Percentiles rank a stretch among this genome's conserved stretches.
Conservation (phyloP, 2,329 filamentous ascomycete species). For the Diaporthe aspalathi region DNA sequence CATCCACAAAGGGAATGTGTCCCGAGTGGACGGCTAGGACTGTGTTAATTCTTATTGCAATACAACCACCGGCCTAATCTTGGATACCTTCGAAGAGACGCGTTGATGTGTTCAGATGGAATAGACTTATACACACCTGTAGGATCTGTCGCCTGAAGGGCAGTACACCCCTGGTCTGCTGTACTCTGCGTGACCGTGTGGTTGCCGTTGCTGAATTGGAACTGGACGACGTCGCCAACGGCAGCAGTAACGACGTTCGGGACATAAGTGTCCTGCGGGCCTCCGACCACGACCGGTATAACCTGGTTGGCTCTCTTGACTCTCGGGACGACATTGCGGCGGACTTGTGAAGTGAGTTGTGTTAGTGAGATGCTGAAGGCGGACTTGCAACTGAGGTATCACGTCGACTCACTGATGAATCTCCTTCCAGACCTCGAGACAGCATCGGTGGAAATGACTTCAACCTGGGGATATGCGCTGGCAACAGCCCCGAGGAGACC, state of each 20-base stretch:
- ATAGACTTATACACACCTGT: not conserved
- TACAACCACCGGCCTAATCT: too few relatives aligned
- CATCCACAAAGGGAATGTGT: constrained; percentile 53
- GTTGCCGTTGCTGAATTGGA: constrained; percentile 45
- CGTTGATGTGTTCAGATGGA: too few relatives aligned
- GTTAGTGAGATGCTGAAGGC: not conserved
- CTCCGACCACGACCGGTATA: constrained; percentile 41
- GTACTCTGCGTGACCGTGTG: constrained; percentile 53
- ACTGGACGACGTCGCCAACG: constrained; percentile 43
- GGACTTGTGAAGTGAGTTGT: constrained; percentile 1
- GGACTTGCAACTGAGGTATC: not conserved
- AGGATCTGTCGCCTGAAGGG: constrained; percentile 48
- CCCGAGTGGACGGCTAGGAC: constrained; percentile 52
- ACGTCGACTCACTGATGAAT: constrained; percentile 4
- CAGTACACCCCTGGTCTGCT: constrained; percentile 51
- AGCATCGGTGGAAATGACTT: constrained; percentile 23
- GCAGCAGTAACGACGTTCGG: constrained; percentile 40
- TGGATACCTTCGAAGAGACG: not conserved
- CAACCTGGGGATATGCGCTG: constrained; percentile 12
- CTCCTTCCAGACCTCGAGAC: constrained; percentile 18
- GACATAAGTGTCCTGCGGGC: constrained; percentile 38
- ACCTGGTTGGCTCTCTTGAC: constrained; percentile 30
- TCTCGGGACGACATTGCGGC: constrained; percentile 18
- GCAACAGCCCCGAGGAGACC: constrained; percentile 11
- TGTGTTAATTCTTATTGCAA: not conserved